Evolutionary conservation across 768 basidiomycete species (phyloP).

Genomic region (Russula dissimulans): DNA sequence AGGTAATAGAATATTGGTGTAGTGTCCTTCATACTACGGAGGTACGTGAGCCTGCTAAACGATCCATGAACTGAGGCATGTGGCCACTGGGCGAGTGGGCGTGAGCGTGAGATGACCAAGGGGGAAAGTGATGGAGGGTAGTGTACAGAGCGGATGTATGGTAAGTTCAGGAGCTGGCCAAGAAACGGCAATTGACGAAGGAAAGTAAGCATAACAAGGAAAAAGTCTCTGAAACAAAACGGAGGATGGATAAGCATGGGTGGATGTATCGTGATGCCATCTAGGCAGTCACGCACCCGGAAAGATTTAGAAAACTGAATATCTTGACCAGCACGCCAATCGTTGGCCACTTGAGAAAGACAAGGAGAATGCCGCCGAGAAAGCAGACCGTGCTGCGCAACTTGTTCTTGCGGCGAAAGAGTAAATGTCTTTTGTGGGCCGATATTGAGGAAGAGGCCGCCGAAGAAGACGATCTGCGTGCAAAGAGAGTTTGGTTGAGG

Average conservation of each 20-base stretch:
- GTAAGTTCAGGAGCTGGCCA: slow-evolving; percentile 76
- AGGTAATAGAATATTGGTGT: neutral
- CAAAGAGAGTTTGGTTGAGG: slow-evolving; percentile 8
- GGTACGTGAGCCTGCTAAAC: slow-evolving; percentile 29
- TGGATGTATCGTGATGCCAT: neutral
- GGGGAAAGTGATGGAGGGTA: neutral
- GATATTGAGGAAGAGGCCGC: slow-evolving; percentile 93
- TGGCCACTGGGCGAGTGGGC: neutral
- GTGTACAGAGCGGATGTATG: slow-evolving; percentile 78
- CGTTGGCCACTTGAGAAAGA: slow-evolving; percentile 94
- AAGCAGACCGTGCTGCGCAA: slow-evolving; percentile 87
- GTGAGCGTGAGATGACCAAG: neutral
- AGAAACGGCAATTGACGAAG: slow-evolving; percentile 89
- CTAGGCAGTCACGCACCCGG: slow-evolving; percentile 28
- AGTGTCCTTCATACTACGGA: slow-evolving; percentile 18
- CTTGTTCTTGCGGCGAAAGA: slow-evolving; percentile 95
- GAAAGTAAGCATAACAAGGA: slow-evolving; percentile 97
- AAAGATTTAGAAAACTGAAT: slow-evolving; percentile 69
- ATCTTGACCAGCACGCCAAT: slow-evolving; percentile 89
- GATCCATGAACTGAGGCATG: slow-evolving; percentile 26
- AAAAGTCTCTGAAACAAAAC: slow-evolving; percentile 73
- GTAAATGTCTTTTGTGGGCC: slow-evolving; percentile 96
- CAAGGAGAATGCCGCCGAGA: slow-evolving; percentile 82
- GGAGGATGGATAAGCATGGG: neutral
- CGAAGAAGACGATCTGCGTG: slow-evolving; percentile 83